Evolutionary conservation across 2,329 filamentous ascomycete species (phyloP), one percentile per base, ranked within the genome.

Genomic region (Hawksworthiomyces lignivorus): DNA sequence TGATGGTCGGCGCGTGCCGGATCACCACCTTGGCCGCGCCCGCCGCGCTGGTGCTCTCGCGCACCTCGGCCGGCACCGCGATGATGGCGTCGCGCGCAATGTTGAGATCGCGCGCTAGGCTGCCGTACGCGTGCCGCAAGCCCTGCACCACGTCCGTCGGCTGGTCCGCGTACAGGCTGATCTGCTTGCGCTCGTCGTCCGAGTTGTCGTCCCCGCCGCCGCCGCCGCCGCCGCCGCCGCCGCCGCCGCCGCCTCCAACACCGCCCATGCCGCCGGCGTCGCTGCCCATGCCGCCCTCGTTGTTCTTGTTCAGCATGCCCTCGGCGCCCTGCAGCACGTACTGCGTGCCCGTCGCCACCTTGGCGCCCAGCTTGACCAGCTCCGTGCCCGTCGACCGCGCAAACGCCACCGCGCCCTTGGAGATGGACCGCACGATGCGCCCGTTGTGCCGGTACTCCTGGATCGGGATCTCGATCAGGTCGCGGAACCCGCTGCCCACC

Each of bases 361-460:
- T 97, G 34, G 92, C 92, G 11, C 92, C 90, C 0, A 98, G 71
- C 54, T 92, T 92, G 49, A 95, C 84, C n/a, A 97, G 73, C 57
- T 96, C 92, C 1, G 84, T 94, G 3, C 89, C 89, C 0, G 92
- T 98, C 1, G 88, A 96, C 55, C 85, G 89, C 27, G 87, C 89
- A 62, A 98, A 98, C 2, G 87, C 83, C 8, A 82, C 69, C 0
- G 89, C 88, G 3, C 94, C 92, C 63, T 95, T 97, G 47, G 87
- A 82, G 39, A 98, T 83, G 59, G 87, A 92, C 40, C 92, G 84
- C 5, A 98, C 81, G 39, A 98, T 79, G 22, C 92, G 81, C 0
- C 92, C 92, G 52, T 98, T 92, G 60, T 94, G 96, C 58, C 79
- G 80, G 62, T 98, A 98, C 59, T 98, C 92, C 12, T 79, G 79